A percentile compares a stretch with the other conserved stretches of the same genome.
These are phyloP conservation scores for Globisporangium barbulae DNA, from an alignment of 352 stramenopile species.

Conservation along the genomic window DNA sequence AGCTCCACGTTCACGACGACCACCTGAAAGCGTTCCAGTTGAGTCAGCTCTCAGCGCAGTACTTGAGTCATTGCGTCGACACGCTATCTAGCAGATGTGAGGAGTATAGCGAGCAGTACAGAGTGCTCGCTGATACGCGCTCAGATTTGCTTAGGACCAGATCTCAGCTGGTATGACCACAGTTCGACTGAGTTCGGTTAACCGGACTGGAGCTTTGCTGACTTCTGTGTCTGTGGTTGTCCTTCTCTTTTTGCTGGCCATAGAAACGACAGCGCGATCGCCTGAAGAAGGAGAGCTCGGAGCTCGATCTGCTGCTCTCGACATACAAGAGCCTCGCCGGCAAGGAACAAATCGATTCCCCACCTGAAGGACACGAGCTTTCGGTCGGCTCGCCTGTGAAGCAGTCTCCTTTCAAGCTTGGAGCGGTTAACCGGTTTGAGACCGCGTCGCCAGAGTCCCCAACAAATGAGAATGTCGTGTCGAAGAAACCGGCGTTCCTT, in stretches of 20 bases:
- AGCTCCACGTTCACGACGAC: constrained; percentile 47
- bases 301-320: constrained; percentile 47
- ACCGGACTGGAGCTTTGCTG: neutral
- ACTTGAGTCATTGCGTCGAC: constrained; percentile 58
- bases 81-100: constrained; percentile 32
- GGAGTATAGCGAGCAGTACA: constrained; percentile 38
- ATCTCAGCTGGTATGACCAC: constrained; percentile 22
- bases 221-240: neutral
- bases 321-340: constrained; percentile 54
- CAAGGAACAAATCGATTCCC: constrained; percentile 16
- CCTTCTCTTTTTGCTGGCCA: neutral
- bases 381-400: neutral
- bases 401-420: neutral
- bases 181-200: neutral
- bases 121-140: constrained; percentile 16
- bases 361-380: neutral
- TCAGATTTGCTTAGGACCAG: constrained; percentile 21
- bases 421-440: neutral
- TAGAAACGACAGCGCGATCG: constrained; percentile 37
- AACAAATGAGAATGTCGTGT: neutral
- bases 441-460: neutral
- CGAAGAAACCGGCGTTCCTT: constrained; percentile 54
- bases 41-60: constrained; percentile 64
- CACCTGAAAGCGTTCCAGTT: constrained; percentile 49
- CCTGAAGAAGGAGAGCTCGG: constrained; percentile 47